Evolutionary conservation across 768 basidiomycete genomes (phyloP).

Genomic region (Boletus reticulatus): DNA sequence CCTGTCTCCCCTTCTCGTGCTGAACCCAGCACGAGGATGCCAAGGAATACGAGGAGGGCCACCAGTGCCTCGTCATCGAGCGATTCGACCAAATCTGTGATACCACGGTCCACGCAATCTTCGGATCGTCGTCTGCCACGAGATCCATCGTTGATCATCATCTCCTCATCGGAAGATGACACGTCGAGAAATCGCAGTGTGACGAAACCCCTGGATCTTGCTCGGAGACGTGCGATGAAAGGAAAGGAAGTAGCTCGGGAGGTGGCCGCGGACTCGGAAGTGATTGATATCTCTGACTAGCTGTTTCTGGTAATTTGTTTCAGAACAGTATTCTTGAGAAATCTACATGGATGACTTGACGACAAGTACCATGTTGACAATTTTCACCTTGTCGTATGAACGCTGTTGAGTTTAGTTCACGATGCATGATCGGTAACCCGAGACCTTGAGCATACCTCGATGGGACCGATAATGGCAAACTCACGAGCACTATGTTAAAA

Average conservation of each 20-base stretch:
- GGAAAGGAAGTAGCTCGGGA: slow-evolving; percentile 27
- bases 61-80: slow-evolving; percentile 14
- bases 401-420: too few relatives aligned
- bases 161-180: slow-evolving; percentile 24
- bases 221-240: slow-evolving; percentile 8
- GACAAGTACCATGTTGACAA: too few relatives aligned
- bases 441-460: too few relatives aligned
- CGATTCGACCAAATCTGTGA: slow-evolving; percentile 6
- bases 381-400: too few relatives aligned
- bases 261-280: slow-evolving; percentile 39
- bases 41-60: slow-evolving; percentile 5
- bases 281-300: slow-evolving; percentile 55
- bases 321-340: too few relatives aligned
- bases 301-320: neutral
- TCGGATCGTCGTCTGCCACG: slow-evolving; percentile 12
- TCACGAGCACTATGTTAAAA: too few relatives aligned
- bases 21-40: slow-evolving; percentile 16
- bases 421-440: too few relatives aligned
- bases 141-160: slow-evolving; percentile 22
- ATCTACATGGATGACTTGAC: too few relatives aligned
- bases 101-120: slow-evolving; percentile 19
- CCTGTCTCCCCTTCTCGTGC: slow-evolving; percentile 7
- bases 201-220: neutral
- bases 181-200: neutral
- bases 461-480: too few relatives aligned